These are phyloP conservation scores for Boletus huronensis DNA, from an alignment of 768 basidiomycete species.

Conservation along the genomic window DNA sequence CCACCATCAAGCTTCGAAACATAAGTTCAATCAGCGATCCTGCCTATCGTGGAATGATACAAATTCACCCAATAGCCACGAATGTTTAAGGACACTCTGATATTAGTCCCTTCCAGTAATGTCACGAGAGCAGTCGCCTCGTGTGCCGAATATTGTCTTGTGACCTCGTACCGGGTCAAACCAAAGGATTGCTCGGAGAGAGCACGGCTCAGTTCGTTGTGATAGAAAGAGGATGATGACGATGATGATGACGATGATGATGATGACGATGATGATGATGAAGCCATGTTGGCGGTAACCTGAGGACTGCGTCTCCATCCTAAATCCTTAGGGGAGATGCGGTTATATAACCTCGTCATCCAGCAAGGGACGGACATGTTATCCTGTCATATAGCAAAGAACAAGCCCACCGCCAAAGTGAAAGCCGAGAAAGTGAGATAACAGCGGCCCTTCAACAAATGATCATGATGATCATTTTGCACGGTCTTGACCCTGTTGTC, in stretches of 20 bases:
- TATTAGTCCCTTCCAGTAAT: conserved; percentile 50
- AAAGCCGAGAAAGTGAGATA: conserved; percentile 13
- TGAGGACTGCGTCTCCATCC: conserved; percentile 19
- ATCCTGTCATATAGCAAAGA: conserved; percentile 6
- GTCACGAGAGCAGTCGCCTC: conserved; percentile 54
- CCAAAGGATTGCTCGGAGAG: conserved; percentile 60
- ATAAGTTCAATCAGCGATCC: conserved; percentile 11
- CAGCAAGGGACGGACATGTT: conserved; percentile 29
- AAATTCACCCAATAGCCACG: conserved; percentile 54
- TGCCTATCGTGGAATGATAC: neutral
- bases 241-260: no score
- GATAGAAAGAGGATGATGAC: conserved; percentile 26
- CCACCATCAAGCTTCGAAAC: conserved; percentile 25
- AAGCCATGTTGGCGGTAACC: conserved; percentile 14
- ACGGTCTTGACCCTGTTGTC: conserved; percentile 28
- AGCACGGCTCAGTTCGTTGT: conserved; percentile 50
- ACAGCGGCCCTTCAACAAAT: conserved; percentile 18
- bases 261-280: conserved; percentile 9
- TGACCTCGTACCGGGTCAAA: conserved; percentile 45
- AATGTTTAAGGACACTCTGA: conserved; percentile 47
- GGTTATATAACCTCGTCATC: conserved; percentile 29
- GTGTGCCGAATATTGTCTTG: conserved; percentile 34
- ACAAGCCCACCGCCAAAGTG: conserved; percentile 14
- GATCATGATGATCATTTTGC: conserved; percentile 18
- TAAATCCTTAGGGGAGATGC: conserved; percentile 6